Percentiles rank a stretch among this genome's conserved stretches.
These are phyloP conservation scores for Aspergillus sclerotiicarbonarius DNA, from an alignment of 495 filamentous ascomycete species.

Conservation along the genomic window DNA sequence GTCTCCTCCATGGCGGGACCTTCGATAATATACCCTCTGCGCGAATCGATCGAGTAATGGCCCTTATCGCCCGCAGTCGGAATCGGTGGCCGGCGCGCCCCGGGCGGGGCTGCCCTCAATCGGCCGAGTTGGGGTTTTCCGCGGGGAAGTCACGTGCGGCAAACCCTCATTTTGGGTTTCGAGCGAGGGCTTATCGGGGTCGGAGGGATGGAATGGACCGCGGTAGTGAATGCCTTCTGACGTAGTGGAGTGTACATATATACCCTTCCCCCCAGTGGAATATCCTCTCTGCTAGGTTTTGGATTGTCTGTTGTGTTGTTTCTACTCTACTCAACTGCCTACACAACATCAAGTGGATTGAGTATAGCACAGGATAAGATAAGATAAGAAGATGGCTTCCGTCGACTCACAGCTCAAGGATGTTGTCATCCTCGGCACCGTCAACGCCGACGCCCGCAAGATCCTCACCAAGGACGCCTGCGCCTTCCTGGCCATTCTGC, in stretches of 20 bases:
- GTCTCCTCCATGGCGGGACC: background rate
- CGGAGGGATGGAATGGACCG: no score
- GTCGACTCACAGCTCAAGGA: slow-evolving; percentile 79
- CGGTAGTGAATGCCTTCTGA: no score
- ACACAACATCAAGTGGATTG: no score
- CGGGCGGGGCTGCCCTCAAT: slow-evolving; percentile 18
- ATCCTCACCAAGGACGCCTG: slow-evolving; percentile 89
- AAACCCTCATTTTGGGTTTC: slow-evolving; percentile 19
- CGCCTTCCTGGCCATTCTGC: slow-evolving; percentile 90
- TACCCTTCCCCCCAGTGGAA: background rate
- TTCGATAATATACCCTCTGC: background rate
- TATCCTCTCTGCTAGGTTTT: slow-evolving; percentile 2
- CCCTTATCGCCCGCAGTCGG: slow-evolving; percentile 2
- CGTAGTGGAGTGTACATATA: no score
- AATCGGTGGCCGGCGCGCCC: slow-evolving; percentile 8
- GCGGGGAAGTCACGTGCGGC: slow-evolving; percentile 29
- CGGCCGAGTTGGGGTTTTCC: slow-evolving; percentile 42
- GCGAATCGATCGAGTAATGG: slow-evolving; percentile 5
- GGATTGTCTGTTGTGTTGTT: no score
- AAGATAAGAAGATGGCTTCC: slow-evolving; percentile 54
- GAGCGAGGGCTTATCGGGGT: no score
- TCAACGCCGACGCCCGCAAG: slow-evolving; percentile 78
- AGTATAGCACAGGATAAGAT: no score
- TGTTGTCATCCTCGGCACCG: slow-evolving; percentile 76
- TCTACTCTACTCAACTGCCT: no score